Base-by-base conservation (phyloP, 164 flowering plant species). In the Cinnamomum chago region DNA sequence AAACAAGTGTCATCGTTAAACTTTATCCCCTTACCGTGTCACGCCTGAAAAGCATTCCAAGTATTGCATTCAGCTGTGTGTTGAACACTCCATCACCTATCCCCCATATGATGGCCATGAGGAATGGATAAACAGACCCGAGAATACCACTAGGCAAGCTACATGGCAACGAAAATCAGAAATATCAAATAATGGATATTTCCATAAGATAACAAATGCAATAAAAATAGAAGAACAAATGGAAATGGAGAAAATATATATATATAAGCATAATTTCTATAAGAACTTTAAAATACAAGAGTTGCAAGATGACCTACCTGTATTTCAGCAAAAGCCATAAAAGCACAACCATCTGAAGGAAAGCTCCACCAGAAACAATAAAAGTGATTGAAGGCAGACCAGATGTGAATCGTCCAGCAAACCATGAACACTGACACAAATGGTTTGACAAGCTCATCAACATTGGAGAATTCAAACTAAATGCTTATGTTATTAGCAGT, bases 71-170 rank as follows among this genome's bases (percentile, higher is more conserved):
- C 3, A 95, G 86, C 81, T 95, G 99, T 25, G 97, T 95, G 50
- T 84, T 95, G 70, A 90, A 79, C 20, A 93, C 87, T 50, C 93
- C 99, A 82, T 95, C 92, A 50, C 99, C 97, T 70, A 90, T 82
- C 13, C 99, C 99, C 88, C 88, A 82, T 73, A 88, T 62, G 64
- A 84, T 90, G n/a, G 97, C 93, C 87, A 95, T 86, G 62, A 91
- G 72, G 74, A 92, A 87, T 68, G 90, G 96, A 77, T 85, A 88
- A 62, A 89, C 6, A 17, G 50, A 69, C n/a, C 91, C 85, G 71
- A 89, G 85, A 25, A 85, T 74, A 80, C 97, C 99, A 72, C 81
- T 77, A 22, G 83, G 75, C 75, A 76, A 24, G 70, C 99, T 93
- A 88, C 78, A 75, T 58, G 58, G 76, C 65, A 18, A 71, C 0